These are phyloP conservation scores for Coprinopsis marcescibilis DNA, from an alignment of 768 basidiomycete genomes.

Conservation along the genomic window DNA sequence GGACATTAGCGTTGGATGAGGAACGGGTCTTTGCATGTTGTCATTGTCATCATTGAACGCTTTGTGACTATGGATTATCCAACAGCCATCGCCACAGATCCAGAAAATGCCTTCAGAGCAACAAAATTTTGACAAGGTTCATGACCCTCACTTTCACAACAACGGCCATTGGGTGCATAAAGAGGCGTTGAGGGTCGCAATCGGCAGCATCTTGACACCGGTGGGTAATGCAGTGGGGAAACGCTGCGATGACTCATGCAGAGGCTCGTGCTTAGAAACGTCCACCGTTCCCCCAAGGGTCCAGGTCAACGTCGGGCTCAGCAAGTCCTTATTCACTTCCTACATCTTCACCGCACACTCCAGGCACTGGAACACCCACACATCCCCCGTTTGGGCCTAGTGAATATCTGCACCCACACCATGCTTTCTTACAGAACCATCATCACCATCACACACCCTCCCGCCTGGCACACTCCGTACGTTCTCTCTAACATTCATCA, in stretches of 20 bases:
- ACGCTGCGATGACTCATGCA: not conserved
- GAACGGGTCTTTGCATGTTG: not conserved
- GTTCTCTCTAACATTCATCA: conserved; percentile 13
- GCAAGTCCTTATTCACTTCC: conserved; percentile 37
- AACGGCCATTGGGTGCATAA: conserved; percentile 24
- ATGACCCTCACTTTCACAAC: not conserved
- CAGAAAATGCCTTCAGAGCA: conserved; percentile 1
- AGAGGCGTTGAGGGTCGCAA: conserved; percentile 47
- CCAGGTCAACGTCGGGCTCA: conserved; percentile 46
- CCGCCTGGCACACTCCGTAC: conserved; percentile 29
- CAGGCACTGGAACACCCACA: conserved; percentile 17
- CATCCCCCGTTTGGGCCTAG: conserved; percentile 19
- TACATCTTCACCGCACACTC: conserved; percentile 24
- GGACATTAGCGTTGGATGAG: too few relatives aligned
- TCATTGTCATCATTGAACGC: not conserved
- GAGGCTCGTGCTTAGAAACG: conserved; percentile 37
- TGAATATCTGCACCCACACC: conserved; percentile 25
- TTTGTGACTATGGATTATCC: not conserved
- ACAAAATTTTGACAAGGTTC: not conserved
- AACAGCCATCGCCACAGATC: not conserved
- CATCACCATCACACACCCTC: conserved; percentile 30
- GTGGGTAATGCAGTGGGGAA: conserved; percentile 30
- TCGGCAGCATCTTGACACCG: conserved; percentile 57
- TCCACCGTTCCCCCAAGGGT: conserved; percentile 32
- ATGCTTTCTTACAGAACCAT: conserved; percentile 16